These are phyloP conservation scores for Solanum chmielewskii DNA, from an alignment of 257 asterid genomes.

Conservation along the genomic window DNA sequence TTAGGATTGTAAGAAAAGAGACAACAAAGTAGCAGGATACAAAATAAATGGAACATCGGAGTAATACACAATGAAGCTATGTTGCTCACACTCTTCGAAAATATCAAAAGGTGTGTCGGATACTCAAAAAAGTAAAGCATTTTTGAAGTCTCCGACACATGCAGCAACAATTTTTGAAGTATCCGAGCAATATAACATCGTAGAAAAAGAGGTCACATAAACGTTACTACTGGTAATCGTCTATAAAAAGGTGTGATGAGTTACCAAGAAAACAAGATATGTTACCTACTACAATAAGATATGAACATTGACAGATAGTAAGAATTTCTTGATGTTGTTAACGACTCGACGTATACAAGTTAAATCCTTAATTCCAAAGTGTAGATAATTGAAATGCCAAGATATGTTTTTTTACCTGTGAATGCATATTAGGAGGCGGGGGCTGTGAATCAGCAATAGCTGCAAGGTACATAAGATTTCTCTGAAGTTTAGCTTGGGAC, in stretches of 20 bases:
- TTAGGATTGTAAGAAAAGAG: not conserved
- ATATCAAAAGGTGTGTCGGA: not conserved
- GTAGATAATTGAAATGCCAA: not conserved
- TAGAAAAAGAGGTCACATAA: not conserved
- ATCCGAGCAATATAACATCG: not conserved
- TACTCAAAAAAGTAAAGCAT: not conserved
- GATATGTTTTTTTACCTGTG: slow-evolving; percentile 41
- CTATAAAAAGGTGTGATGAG: not conserved
- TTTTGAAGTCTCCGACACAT: not conserved
- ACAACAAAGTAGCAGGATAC: not conserved
- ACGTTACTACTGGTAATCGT: not conserved
- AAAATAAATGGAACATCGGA: not conserved
- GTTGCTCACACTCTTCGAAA: not conserved
- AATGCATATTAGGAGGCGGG: slow-evolving; percentile 71
- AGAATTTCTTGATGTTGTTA: not conserved
- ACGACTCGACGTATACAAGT: not conserved
- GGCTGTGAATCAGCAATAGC: slow-evolving; percentile 99
- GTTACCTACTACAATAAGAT: not conserved
- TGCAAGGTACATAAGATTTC: slow-evolving; percentile 93
- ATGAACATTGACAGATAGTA: not conserved
- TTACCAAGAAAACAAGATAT: not conserved
- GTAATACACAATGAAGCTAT: not conserved
- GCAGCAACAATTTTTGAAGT: not conserved
- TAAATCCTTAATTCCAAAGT: not conserved
- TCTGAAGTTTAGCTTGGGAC: slow-evolving; percentile 80